phyloP scores from a whole-genome alignment of 2,329 filamentous ascomycete species.

The Xylaria sp. region DNA sequence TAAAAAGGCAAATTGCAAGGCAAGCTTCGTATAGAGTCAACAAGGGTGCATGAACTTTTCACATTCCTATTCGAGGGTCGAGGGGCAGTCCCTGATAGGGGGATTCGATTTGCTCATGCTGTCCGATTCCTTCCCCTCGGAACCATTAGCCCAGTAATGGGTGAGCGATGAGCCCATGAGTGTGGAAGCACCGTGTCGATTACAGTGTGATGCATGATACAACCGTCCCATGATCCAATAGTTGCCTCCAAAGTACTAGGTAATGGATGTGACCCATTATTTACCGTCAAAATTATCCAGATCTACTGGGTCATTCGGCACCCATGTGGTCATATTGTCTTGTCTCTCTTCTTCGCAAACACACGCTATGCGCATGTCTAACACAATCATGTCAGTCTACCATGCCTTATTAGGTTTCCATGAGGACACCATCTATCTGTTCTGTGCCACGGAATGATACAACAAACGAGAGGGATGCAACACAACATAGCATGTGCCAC shows the following conservation, averaged over 20 bases:
- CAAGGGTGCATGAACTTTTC: constrained; percentile 24
- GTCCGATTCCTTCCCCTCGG: constrained; percentile 23
- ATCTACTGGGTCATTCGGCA: constrained; percentile 28
- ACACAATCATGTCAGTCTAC: constrained; percentile 2
- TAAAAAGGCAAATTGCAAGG: constrained; percentile 29
- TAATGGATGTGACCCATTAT: constrained; percentile 13
- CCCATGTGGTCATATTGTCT: constrained; percentile 18
- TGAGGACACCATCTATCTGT: constrained; percentile 10
- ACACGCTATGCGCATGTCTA: background rate
- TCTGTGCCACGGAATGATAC: constrained; percentile 4
- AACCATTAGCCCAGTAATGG: constrained; percentile 22
- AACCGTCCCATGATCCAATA: constrained; percentile 30
- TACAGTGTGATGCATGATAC: constrained; percentile 28
- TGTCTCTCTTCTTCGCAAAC: background rate
- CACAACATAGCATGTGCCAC: background rate
- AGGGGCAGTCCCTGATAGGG: constrained; percentile 33
- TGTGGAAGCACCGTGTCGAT: constrained; percentile 33
- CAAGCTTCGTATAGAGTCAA: constrained; percentile 31
- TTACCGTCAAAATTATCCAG: constrained; percentile 31
- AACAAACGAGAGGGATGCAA: constrained; percentile 3
- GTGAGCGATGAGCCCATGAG: constrained; percentile 30
- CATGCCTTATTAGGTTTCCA: background rate
- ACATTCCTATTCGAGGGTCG: constrained; percentile 33
- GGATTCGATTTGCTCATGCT: constrained; percentile 21
- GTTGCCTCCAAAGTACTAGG: no score